Percentiles rank a stretch among this genome's conserved stretches.
Evolutionary conservation across 2,329 filamentous ascomycete species (phyloP).

Genomic region (Arthrobotrys pseudoclavata): DNA sequence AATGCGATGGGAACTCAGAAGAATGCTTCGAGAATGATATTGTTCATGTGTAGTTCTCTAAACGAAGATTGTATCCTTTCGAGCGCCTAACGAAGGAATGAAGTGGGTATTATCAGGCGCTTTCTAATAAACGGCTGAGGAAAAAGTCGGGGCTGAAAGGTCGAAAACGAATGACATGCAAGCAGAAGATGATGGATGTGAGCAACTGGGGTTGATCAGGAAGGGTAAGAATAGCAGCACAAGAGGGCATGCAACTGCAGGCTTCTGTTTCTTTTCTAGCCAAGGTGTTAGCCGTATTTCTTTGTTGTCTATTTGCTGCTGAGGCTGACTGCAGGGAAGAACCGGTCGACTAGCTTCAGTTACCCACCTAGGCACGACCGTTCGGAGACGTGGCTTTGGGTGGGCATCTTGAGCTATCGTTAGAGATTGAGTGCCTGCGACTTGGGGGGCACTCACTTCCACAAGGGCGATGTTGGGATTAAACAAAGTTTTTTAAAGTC

Average conservation of each 20-base stretch:
- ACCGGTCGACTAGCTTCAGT: conserved; percentile 20
- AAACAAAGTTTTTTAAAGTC: conserved; percentile 49
- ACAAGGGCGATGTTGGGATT: conserved; percentile 34
- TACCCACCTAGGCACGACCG: conserved; percentile 39
- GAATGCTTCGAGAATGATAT: conserved; percentile 47
- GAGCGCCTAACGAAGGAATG: conserved; percentile 42
- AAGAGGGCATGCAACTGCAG: conserved; percentile 37
- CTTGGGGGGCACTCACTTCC: conserved; percentile 25
- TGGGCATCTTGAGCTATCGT: conserved; percentile 39
- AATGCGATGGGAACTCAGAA: conserved; percentile 34
- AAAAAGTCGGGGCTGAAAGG: conserved; percentile 44
- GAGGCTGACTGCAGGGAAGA: conserved; percentile 53
- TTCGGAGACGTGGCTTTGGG: conserved; percentile 44
- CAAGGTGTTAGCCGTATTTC: conserved; percentile 28
- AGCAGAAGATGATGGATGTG: conserved; percentile 29
- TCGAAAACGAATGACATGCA: conserved; percentile 43
- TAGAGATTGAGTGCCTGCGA: conserved; percentile 47
- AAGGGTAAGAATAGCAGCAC: conserved; percentile 52
- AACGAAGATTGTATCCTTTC: conserved; percentile 40
- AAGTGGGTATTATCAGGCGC: conserved; percentile 35
- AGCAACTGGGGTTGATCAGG: conserved; percentile 39
- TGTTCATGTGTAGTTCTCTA: conserved; percentile 25
- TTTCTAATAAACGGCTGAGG: conserved; percentile 46
- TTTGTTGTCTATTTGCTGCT: conserved; percentile 47
- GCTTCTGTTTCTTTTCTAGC: conserved; percentile 55